Percentiles rank a stretch among this genome's conserved stretches.
Conservation (phyloP, 768 basidiomycete genomes). For the Rhodocollybia butyracea region DNA sequence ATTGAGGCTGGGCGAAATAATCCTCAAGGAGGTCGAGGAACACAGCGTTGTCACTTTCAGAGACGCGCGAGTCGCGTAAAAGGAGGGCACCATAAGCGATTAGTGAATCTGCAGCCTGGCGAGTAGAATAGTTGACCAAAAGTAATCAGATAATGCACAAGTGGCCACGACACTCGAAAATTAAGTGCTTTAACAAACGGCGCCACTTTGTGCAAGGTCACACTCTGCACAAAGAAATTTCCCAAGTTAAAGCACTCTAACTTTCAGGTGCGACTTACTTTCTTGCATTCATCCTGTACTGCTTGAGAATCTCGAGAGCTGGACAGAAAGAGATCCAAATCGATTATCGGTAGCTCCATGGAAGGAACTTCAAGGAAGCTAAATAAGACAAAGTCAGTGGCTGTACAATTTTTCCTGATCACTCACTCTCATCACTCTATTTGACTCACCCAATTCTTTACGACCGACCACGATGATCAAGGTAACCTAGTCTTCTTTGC, state of each 20-base stretch:
- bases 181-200: too few species aligned
- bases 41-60: constrained; percentile 71
- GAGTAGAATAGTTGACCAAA: constrained; percentile 6
- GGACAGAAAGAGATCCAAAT: constrained; percentile 70
- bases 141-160: too few species aligned
- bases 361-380: constrained; percentile 18
- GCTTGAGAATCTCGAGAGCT: constrained; percentile 39
- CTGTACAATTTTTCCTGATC: not conserved
- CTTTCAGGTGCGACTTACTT: constrained; percentile 38
- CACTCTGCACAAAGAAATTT: too few species aligned
- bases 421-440: not conserved
- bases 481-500: constrained; percentile 10
- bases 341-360: constrained; percentile 66
- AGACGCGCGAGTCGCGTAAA: constrained; percentile 80
- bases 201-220: too few species aligned
- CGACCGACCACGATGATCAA: constrained; percentile 16
- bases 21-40: constrained; percentile 93
- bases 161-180: too few species aligned
- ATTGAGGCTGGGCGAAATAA: constrained; percentile 78
- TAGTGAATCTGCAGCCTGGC: constrained; percentile 75
- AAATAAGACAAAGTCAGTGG: not conserved
- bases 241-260: too few species aligned
- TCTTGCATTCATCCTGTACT: constrained; percentile 60
- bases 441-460: constrained; percentile 9
- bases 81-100: constrained; percentile 85